Percentiles rank a stretch among this genome's conserved stretches.
Evolutionary conservation across 1,139 yeast species (phyloP).

Genomic region (Debaryomyces robertsiae): DNA sequence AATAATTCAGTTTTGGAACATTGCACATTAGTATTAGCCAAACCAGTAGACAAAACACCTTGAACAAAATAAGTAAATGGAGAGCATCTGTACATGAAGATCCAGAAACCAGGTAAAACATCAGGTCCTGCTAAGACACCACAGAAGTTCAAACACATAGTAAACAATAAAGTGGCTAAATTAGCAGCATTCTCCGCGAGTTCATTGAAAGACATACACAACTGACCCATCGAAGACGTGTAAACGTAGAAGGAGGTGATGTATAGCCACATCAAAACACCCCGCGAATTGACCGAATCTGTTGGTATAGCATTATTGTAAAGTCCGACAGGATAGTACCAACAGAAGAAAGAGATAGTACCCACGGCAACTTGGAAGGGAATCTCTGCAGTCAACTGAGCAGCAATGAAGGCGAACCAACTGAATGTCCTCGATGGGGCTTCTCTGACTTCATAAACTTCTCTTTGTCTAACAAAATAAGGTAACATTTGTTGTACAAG

Average conservation of each 20-base stretch:
- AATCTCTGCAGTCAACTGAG: slow-evolving; percentile 39
- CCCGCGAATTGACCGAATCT: slow-evolving; percentile 44
- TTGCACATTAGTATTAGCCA: slow-evolving; percentile 27
- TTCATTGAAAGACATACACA: slow-evolving; percentile 62
- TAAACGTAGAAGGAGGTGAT: slow-evolving; percentile 58
- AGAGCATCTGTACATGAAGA: slow-evolving; percentile 63
- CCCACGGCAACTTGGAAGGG: slow-evolving; percentile 39
- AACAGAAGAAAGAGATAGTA: slow-evolving; percentile 38
- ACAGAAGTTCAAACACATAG: slow-evolving; percentile 73
- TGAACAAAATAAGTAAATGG: slow-evolving; percentile 66
- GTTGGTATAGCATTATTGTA: slow-evolving; percentile 36
- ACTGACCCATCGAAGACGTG: slow-evolving; percentile 65
- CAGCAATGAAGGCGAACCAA: slow-evolving; percentile 48
- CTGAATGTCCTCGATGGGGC: slow-evolving; percentile 65
- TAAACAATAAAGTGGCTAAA: slow-evolving; percentile 60
- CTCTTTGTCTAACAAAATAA: slow-evolving; percentile 68
- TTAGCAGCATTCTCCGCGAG: slow-evolving; percentile 78
- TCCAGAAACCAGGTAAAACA: slow-evolving; percentile 52
- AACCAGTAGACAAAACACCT: slow-evolving; percentile 29
- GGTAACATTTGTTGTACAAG: slow-evolving; percentile 76
- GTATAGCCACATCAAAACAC: slow-evolving; percentile 68
- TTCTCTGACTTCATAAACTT: slow-evolving; percentile 86
- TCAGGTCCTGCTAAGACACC: slow-evolving; percentile 73
- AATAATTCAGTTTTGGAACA: slow-evolving; percentile 33
- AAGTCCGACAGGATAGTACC: slow-evolving; percentile 47